Conservation (phyloP, 2,329 filamentous ascomycete species). For the Coniochaeta sp. region DNA sequence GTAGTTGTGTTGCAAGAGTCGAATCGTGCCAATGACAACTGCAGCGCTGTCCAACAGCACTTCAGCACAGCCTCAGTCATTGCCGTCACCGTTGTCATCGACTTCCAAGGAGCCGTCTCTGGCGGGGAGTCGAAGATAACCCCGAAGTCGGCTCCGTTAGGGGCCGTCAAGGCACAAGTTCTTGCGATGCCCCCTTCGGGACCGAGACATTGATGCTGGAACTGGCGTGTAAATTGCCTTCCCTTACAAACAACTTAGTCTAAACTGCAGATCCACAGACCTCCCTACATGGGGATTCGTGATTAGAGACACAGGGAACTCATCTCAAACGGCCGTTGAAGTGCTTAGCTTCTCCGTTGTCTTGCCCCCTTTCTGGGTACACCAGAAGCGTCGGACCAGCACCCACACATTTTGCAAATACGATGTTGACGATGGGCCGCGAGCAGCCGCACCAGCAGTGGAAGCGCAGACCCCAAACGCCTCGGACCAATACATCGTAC, state of each 20-base stretch:
- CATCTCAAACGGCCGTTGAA: neutral
- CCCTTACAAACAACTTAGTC: neutral
- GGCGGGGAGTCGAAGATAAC: neutral
- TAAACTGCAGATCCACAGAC: neutral
- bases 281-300: neutral
- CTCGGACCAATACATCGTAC: neutral
- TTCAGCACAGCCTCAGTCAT: neutral
- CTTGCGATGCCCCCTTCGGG: neutral
- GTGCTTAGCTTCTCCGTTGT: neutral
- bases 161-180: neutral
- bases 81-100: neutral
- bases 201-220: conserved; percentile 1
- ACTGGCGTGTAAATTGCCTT: neutral
- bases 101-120: neutral
- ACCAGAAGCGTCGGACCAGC: neutral
- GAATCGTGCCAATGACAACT: neutral
- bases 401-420: neutral
- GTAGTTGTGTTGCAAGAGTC: neutral
- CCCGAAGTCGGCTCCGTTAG: neutral
- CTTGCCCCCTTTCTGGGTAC: neutral
- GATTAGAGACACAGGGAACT: neutral
- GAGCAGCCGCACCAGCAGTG: neutral
- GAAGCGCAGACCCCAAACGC: neutral
- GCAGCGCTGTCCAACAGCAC: neutral
- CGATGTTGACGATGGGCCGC: neutral